Evolutionary conservation across 345 rosid genomes (phyloP), one percentile per base, ranked within the genome.

Genomic region (Carallia pectinifolia): DNA sequence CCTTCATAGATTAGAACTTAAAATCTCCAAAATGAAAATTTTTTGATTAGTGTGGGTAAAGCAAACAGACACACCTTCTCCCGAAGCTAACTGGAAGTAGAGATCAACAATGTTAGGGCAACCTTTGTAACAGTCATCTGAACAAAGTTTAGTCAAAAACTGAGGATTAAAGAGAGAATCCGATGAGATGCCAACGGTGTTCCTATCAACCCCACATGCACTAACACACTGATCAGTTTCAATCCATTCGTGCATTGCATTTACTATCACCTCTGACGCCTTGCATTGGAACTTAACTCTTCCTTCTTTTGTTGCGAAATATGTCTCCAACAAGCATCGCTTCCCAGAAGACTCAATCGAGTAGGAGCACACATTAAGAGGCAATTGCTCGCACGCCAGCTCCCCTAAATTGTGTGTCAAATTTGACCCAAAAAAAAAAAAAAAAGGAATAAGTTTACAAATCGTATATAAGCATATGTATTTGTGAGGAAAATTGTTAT

Each of bases 261-360:
- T 70, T 2, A 74, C 80, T 33, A 30, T 44, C 27, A 77, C 75
- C 12, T 77, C 73, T 0, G 79, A 74, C 33, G 84, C 75, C 73
- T 77, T 77, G 77, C 81, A 77, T 30, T 74, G 81, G 74, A 37
- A 77, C 15, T 54, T 61, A 9, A 48, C 18, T 4, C 34, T 33
- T 33, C 34, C 72, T 36, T 77, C 73, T 36, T 53, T 69, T 0
- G 62, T 8, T 10, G 44, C 19, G 23, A 8, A 50, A 44, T 69
- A 71, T 30, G 75, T 75, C 76, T 78, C 85, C 39, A 81, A 33
- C 37, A 78, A 67, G 60, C 85, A 81, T 64, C 85, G 38, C 71
- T 75, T 75, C 50, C 78, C 78, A 18, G 78, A 61, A 47, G 52
- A 40, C 2, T 82, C 74, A 23, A 81, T 69, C 4, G 78, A 78